Base-by-base conservation (phyloP, 345 rosid genomes). In the Brassica carinata region DNA sequence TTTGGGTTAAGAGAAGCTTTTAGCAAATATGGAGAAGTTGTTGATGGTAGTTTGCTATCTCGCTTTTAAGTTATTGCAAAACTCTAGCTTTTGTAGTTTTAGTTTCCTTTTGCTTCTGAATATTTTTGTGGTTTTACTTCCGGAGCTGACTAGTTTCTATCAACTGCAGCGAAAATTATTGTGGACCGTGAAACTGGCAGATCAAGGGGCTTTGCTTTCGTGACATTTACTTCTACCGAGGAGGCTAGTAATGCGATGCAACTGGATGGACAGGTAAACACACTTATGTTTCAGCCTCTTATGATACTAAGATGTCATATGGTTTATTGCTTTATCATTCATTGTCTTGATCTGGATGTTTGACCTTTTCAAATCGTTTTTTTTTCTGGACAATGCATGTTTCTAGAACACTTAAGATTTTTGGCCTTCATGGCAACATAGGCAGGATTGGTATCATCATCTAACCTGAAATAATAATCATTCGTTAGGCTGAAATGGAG, bases 251-350 rank as follows among this genome's bases (percentile, higher is more conserved):
- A 85, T 81, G 97, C 99, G 64, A 83, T 93, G 66, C 98, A 95
- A 55, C 76, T 93, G 90, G 98, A 96, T 89, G 99, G 98, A 67
- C 93, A 90, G 97, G 99, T 96, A 84, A 61, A n/a, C n/a, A n/a
- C n/a, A n/a, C n/a, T n/a, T n/a, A 75, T 13, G 59, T 13, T 18
- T 14, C 53, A 51, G 36, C 18, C n/a, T 75, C 72, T 48, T 63
- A 8, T 51, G 31, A 51, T 62, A n/a, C 71, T 69, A 27, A 64
- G 26, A 18, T 80, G 29, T 63, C 5, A 1, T 75, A n/a, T 13
- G 27, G 14, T 68, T 64, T 51, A 13, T 64, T 36, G 9, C 53
- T 26, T 11, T 69, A n/a, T 5, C 59, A 26, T 62, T 45, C 38
- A 57, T 2, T 57, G 40, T 57, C 64, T 34, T 66, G 63, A 23